Evolutionary conservation across 257 asterid species (phyloP).

Genomic region (Solanum corneliomulleri): DNA sequence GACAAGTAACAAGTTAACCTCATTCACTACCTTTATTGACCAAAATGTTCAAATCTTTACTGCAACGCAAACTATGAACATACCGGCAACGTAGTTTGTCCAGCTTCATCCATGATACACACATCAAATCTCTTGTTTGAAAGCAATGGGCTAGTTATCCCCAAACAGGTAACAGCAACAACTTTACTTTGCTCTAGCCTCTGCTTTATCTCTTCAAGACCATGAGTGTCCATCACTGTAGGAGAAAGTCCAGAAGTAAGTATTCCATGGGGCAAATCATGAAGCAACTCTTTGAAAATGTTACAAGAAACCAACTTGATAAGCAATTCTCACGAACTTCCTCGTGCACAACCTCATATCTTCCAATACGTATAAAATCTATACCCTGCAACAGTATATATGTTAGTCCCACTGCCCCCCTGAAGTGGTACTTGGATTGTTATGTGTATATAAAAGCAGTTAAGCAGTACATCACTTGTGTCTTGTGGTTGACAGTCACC

Average conservation of each 20-base stretch:
- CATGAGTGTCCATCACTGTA: constrained; percentile 44
- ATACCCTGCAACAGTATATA: constrained; percentile 44
- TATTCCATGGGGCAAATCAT: background rate
- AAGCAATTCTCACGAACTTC: constrained; percentile 69
- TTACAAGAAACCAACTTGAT: constrained; percentile 40
- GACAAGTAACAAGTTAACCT: background rate
- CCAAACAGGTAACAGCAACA: constrained; percentile 94
- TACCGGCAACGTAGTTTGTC: constrained; percentile 95
- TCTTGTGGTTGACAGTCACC: background rate
- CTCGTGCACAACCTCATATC: constrained; percentile 76
- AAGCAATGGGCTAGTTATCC: constrained; percentile 81
- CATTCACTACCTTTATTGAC: background rate
- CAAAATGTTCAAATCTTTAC: background rate
- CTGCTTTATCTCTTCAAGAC: constrained; percentile 51
- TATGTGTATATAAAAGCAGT: background rate
- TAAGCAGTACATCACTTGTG: background rate
- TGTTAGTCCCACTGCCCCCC: background rate
- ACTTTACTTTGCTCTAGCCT: constrained; percentile 62
- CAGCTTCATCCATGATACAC: constrained; percentile 99
- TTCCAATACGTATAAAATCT: constrained; percentile 86
- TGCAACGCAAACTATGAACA: background rate
- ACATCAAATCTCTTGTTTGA: constrained; percentile 73
- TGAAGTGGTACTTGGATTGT: constrained; percentile 3
- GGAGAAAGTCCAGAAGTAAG: constrained; percentile 7
- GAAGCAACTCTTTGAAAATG: background rate